Evolutionary conservation across 2,329 filamentous ascomycete species (phyloP).

Genomic region (Ascochyta fabae): DNA sequence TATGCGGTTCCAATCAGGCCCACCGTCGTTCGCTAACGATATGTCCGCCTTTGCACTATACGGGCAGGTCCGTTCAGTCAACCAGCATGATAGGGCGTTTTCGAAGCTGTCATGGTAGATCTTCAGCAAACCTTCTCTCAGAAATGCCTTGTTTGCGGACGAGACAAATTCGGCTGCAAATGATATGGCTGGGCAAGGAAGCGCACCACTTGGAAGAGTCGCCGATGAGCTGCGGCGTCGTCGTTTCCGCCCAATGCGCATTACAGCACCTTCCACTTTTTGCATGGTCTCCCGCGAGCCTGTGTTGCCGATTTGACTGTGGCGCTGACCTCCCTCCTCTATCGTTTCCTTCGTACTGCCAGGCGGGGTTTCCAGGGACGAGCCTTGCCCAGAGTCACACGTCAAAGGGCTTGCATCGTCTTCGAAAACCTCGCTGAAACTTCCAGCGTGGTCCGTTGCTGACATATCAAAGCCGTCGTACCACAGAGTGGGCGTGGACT

Average conservation of each 20-base stretch:
- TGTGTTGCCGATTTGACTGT: neutral
- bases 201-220: slow-evolving; percentile 26
- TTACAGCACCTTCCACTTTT: slow-evolving; percentile 15
- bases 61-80: slow-evolving; percentile 61
- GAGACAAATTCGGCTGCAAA: slow-evolving; percentile 40
- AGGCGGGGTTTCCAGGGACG: slow-evolving; percentile 35
- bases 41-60: slow-evolving; percentile 49
- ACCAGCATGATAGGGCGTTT: slow-evolving; percentile 61
- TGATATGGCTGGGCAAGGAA: slow-evolving; percentile 28
- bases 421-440: slow-evolving; percentile 20
- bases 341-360: slow-evolving; percentile 25
- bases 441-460: neutral
- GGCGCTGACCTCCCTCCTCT: neutral
- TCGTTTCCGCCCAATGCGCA: slow-evolving; percentile 30
- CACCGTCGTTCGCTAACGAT: slow-evolving; percentile 43
- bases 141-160: slow-evolving; percentile 47
- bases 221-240: slow-evolving; percentile 32
- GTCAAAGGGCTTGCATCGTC: slow-evolving; percentile 20
- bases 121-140: slow-evolving; percentile 54
- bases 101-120: slow-evolving; percentile 64
- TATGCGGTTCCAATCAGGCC: slow-evolving; percentile 58
- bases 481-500: slow-evolving; percentile 4
- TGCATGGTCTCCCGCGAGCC: slow-evolving; percentile 3
- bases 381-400: slow-evolving; percentile 34
- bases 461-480: slow-evolving; percentile 5